These are phyloP conservation scores for Microbotryum lychnidis-dioicae DNA, from an alignment of 1,284 basidiomycete species.

Conservation along the genomic window DNA sequence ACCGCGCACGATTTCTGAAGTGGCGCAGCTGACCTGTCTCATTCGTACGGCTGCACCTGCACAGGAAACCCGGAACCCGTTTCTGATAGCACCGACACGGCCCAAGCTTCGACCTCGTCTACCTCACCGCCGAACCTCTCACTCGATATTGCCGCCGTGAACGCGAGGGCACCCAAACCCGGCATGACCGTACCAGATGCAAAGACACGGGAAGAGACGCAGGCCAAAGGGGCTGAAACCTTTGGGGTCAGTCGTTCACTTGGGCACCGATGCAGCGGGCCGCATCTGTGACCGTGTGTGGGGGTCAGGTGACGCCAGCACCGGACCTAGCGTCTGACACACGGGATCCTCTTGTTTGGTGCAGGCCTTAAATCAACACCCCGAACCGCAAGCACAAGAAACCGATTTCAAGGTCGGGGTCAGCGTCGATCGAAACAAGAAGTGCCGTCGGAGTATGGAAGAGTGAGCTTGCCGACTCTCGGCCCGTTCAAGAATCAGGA, in stretches of 20 bases:
- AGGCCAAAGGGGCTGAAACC: constrained; percentile 19
- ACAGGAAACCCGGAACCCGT: too few relatives aligned
- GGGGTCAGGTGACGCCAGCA: not conserved
- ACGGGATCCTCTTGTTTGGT: not conserved
- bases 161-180: not conserved
- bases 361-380: not conserved
- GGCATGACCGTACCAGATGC: constrained; percentile 19
- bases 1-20: too few relatives aligned
- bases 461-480: constrained; percentile 46
- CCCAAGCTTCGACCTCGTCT: not conserved
- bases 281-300: not conserved
- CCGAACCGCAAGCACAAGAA: not conserved
- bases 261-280: not conserved
- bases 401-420: constrained; percentile 54
- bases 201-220: constrained; percentile 11
- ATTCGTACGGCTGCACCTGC: too few relatives aligned
- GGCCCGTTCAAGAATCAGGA: not conserved
- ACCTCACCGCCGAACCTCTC: not conserved
- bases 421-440: constrained; percentile 72
- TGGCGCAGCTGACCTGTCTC: too few relatives aligned
- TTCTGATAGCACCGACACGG: too few relatives aligned
- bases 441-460: constrained; percentile 89
- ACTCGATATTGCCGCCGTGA: not conserved
- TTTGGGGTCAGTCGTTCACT: constrained; percentile 8
- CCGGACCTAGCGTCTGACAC: not conserved